Evolutionary conservation across 768 basidiomycete species (phyloP).

Genomic region (Steccherinum ochraceum): DNA sequence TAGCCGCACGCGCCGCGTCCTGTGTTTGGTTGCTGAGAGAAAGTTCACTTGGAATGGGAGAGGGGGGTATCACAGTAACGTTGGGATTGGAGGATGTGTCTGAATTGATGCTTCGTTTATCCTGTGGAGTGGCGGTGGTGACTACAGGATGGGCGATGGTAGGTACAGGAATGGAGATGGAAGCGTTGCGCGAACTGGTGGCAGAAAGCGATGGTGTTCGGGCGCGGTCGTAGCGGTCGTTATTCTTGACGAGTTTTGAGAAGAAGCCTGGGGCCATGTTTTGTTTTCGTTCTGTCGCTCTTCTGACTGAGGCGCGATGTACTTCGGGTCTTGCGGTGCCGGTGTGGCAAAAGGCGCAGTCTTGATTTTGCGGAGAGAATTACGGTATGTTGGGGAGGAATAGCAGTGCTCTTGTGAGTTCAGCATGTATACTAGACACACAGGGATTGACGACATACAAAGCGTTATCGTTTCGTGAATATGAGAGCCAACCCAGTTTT

Average conservation of each 20-base stretch:
- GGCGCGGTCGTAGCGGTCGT: slow-evolving; percentile 8
- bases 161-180: slow-evolving; percentile 14
- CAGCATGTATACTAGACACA: no score
- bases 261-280: slow-evolving; percentile 22
- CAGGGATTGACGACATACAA: no score
- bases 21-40: slow-evolving; percentile 14
- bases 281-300: no score
- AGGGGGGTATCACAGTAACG: slow-evolving; percentile 28
- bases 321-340: no score
- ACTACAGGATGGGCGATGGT: slow-evolving; percentile 9
- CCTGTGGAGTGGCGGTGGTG: slow-evolving; percentile 5
- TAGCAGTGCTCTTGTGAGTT: no score
- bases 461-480: no score
- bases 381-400: no score
- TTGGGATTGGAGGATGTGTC: slow-evolving; percentile 19
- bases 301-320: no score
- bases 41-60: slow-evolving; percentile 18
- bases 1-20: slow-evolving; percentile 7
- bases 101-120: slow-evolving; percentile 7
- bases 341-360: no score
- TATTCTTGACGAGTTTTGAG: slow-evolving; percentile 22
- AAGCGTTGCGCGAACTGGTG: slow-evolving; percentile 6
- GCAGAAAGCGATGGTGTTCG: slow-evolving; percentile 6
- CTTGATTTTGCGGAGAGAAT: no score
- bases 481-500: no score